Percentiles rank a stretch among this genome's conserved stretches.
Conservation (phyloP, 331 rosid species). For the Cydonia oblonga region DNA sequence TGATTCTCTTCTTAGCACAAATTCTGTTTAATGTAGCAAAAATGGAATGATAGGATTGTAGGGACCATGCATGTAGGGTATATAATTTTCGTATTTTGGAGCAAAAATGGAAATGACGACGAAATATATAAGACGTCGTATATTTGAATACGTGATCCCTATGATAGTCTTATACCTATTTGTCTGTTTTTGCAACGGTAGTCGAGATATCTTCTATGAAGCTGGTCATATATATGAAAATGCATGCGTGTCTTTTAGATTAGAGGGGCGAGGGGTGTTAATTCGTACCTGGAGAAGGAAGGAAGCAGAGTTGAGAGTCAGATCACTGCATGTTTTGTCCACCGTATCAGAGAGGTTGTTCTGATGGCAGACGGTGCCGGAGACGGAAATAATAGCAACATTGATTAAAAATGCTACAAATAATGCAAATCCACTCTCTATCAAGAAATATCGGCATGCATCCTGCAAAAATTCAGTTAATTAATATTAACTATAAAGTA, state of each 20-base stretch:
- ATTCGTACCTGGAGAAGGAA: slow-evolving; percentile 70
- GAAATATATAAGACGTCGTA: too few species aligned
- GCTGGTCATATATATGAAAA: neutral
- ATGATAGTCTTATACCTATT: neutral
- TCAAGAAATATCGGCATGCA: slow-evolving; percentile 62
- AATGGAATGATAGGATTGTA: too few species aligned
- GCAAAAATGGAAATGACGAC: too few species aligned
- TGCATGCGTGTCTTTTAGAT: neutral
- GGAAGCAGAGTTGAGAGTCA: slow-evolving; percentile 62
- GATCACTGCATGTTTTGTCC: slow-evolving; percentile 26
- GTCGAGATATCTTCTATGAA: neutral
- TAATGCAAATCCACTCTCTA: slow-evolving; percentile 72
- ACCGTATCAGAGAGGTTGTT: slow-evolving; percentile 20
- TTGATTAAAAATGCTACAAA: slow-evolving; percentile 72
- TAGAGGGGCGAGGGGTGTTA: neutral
- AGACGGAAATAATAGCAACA: slow-evolving; percentile 60
- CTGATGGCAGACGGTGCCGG: slow-evolving; percentile 49
- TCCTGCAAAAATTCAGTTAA: slow-evolving; percentile 31
- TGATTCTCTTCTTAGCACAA: too few species aligned
- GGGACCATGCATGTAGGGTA: too few species aligned
- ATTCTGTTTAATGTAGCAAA: too few species aligned
- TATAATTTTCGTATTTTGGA: too few species aligned
- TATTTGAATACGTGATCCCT: too few species aligned
- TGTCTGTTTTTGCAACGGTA: neutral
- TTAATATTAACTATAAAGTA: neutral